phyloP scores from a whole-genome alignment of 2,329 filamentous ascomycete genomes.

The Phialophora tarda region DNA sequence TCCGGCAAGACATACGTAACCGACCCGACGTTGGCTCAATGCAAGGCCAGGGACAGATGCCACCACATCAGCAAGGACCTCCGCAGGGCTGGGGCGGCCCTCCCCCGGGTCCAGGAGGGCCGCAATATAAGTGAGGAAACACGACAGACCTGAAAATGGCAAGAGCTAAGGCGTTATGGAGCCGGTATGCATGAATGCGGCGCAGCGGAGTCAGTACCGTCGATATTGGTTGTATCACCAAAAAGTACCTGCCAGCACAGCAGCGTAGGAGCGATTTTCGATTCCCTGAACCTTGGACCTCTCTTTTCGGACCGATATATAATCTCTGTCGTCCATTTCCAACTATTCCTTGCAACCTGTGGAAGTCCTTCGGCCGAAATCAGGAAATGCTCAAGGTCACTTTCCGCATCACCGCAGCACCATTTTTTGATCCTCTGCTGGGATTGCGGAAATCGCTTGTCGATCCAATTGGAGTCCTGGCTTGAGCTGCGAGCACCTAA shows the following conservation, averaged over 20 bases:
- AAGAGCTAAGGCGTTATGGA: constrained; percentile 19
- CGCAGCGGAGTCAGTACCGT: neutral
- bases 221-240: neutral
- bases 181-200: constrained; percentile 16
- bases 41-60: constrained; percentile 30
- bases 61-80: constrained; percentile 56
- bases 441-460: neutral
- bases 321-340: neutral
- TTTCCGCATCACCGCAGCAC: neutral
- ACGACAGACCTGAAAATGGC: neutral
- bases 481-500: neutral
- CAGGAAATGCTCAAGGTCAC: neutral
- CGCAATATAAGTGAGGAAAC: constrained; percentile 27
- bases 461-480: neutral
- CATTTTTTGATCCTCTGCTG: neutral
- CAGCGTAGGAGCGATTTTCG: neutral
- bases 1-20: constrained; percentile 38
- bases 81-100: constrained; percentile 79
- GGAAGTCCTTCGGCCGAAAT: neutral
- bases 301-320: neutral
- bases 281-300: neutral
- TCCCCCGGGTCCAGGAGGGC: constrained; percentile 70
- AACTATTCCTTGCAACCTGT: neutral
- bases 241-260: neutral
- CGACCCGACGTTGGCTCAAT: constrained; percentile 38